phyloP scores from a whole-genome alignment of 2,329 filamentous ascomycete genomes.

The Paracoccidioides lutzii region DNA sequence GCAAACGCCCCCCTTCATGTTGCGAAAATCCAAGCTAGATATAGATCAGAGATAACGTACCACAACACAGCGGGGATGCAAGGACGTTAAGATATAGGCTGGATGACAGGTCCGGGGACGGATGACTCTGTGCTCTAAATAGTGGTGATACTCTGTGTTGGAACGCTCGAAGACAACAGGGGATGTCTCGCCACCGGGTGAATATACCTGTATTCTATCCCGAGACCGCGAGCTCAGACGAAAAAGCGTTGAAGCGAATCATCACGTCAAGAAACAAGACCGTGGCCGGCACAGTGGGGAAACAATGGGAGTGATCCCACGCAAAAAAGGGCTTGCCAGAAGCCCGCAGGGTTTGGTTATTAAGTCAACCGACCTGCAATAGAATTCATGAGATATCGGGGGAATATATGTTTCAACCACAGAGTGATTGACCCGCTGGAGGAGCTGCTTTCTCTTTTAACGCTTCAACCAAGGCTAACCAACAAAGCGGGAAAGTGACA shows the following conservation, averaged over 20 bases:
- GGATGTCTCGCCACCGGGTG: neutral
- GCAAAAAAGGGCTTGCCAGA: neutral
- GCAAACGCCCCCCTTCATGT: neutral
- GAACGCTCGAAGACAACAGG: neutral
- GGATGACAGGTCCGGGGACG: neutral
- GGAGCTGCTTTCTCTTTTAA: neutral
- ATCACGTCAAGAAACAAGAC: neutral
- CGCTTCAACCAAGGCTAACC: neutral
- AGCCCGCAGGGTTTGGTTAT: neutral
- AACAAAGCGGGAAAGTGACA: neutral
- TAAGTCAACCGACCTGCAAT: neutral
- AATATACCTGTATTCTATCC: neutral
- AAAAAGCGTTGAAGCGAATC: neutral
- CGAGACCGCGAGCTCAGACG: neutral
- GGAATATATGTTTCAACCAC: neutral
- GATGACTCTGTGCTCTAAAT: neutral
- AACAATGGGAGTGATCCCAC: neutral
- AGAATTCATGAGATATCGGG: neutral
- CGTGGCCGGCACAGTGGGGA: neutral
- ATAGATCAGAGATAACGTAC: neutral
- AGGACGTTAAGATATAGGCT: neutral
- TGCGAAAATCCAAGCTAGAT: neutral
- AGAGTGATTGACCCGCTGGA: neutral
- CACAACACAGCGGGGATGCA: neutral
- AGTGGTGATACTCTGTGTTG: neutral